Evolutionary conservation across 2,329 filamentous ascomycete species (phyloP).

Genomic region (Tothia fuscella): DNA sequence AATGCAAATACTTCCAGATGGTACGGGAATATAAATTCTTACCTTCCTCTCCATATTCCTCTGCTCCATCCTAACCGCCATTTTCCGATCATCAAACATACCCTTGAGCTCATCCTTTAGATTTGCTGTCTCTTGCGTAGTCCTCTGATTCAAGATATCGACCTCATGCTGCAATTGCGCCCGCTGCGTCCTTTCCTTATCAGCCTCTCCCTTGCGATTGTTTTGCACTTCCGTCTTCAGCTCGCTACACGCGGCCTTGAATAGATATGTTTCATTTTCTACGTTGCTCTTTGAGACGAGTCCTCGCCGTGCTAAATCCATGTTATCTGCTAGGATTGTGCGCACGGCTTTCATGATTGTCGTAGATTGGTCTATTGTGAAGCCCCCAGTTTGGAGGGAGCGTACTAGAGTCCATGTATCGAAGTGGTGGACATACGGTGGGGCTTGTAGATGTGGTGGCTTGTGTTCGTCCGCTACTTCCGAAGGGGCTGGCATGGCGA

Average conservation of each 20-base stretch:
- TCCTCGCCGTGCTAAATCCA: slow-evolving; percentile 66
- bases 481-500: slow-evolving; percentile 28
- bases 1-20: not conserved
- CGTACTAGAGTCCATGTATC: slow-evolving; percentile 86
- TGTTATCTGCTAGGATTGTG: slow-evolving; percentile 61
- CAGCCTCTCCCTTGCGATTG: slow-evolving; percentile 61
- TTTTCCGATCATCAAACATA: slow-evolving; percentile 92
- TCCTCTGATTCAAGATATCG: slow-evolving; percentile 77
- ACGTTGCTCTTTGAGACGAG: slow-evolving; percentile 85
- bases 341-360: slow-evolving; percentile 89
- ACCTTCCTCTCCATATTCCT: slow-evolving; percentile 70
- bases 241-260: slow-evolving; percentile 86
- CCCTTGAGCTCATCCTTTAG: slow-evolving; percentile 88
- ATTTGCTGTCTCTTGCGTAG: slow-evolving; percentile 70
- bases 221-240: slow-evolving; percentile 77
- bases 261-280: slow-evolving; percentile 91
- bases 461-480: slow-evolving; percentile 29
- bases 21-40: slow-evolving; percentile 20
- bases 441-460: slow-evolving; percentile 56
- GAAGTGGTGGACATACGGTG: slow-evolving; percentile 89
- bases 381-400: slow-evolving; percentile 60
- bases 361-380: slow-evolving; percentile 61
- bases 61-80: slow-evolving; percentile 82
- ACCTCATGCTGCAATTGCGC: slow-evolving; percentile 85
- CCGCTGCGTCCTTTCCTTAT: slow-evolving; percentile 71